Conservation (phyloP, 2,329 filamentous ascomycete genomes). For the Sporothrix pseudoabietina region DNA sequence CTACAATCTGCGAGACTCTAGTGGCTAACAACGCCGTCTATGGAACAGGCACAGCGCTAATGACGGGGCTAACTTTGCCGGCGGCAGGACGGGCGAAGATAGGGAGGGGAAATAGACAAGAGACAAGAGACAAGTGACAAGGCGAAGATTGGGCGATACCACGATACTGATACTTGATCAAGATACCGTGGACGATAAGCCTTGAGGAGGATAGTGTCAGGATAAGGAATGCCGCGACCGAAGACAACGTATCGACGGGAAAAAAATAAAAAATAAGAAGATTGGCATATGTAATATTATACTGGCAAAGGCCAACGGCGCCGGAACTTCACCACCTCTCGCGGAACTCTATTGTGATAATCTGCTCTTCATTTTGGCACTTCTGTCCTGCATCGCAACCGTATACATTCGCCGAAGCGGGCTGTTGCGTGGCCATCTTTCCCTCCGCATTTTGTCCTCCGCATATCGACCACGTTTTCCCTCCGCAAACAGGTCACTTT, state of each 20-base stretch:
- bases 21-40: background rate
- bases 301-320: background rate
- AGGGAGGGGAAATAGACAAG: background rate
- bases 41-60: background rate
- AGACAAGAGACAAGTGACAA: background rate
- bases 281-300: background rate
- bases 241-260: background rate
- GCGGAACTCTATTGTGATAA: background rate
- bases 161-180: background rate
- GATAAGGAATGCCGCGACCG: background rate
- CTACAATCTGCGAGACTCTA: background rate
- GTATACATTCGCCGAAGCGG: background rate
- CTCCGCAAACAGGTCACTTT: background rate
- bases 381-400: background rate
- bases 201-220: background rate
- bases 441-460: background rate
- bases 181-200: background rate
- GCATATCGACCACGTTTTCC: background rate
- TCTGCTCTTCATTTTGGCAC: too few relatives aligned
- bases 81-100: background rate
- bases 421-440: background rate
- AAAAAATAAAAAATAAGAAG: background rate
- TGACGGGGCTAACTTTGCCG: conserved; percentile 1
- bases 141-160: background rate
- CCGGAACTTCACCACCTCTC: conserved; percentile 12